Percentiles rank a stretch among this genome's conserved stretches.
Evolutionary conservation across 768 basidiomycete genomes (phyloP).

Genomic region (Filobasidium wieringae): DNA sequence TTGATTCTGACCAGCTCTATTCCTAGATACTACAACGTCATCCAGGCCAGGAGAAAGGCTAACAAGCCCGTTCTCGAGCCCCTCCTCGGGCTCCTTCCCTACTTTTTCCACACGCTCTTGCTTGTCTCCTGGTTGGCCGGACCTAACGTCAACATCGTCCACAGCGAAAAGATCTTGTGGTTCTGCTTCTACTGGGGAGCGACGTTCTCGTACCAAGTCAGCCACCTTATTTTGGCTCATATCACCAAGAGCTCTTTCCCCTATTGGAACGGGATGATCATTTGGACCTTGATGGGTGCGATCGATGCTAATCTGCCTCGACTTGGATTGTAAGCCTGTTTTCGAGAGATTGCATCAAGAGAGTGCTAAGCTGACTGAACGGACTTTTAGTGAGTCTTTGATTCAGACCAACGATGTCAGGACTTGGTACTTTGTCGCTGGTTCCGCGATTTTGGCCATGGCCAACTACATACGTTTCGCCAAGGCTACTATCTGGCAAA

Average conservation of each 20-base stretch:
- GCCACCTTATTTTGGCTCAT: conserved; percentile 84
- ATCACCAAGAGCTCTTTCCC: conserved; percentile 76
- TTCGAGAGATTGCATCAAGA: background rate
- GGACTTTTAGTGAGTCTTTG: conserved; percentile 48
- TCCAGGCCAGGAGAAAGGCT: conserved; percentile 45
- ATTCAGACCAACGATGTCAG: conserved; percentile 57
- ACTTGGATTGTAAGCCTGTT: conserved; percentile 50
- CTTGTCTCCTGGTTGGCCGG: conserved; percentile 73
- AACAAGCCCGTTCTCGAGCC: conserved; percentile 45
- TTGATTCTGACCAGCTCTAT: background rate
- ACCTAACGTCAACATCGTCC: conserved; percentile 59
- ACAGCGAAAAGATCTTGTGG: conserved; percentile 67
- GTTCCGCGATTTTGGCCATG: conserved; percentile 58
- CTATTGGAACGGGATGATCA: conserved; percentile 73
- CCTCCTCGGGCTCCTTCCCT: conserved; percentile 66
- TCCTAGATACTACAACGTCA: conserved; percentile 67
- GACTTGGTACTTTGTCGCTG: conserved; percentile 59
- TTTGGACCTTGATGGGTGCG: conserved; percentile 64
- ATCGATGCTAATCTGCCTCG: conserved; percentile 67
- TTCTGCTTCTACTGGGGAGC: conserved; percentile 86
- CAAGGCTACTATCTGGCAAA: conserved; percentile 56
- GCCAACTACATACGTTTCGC: conserved; percentile 66
- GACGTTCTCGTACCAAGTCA: conserved; percentile 54
- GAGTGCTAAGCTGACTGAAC: no score
- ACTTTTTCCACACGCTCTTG: conserved; percentile 55